Base-by-base conservation (phyloP, 176 grass and related monocot species). In the Canna indica region DNA sequence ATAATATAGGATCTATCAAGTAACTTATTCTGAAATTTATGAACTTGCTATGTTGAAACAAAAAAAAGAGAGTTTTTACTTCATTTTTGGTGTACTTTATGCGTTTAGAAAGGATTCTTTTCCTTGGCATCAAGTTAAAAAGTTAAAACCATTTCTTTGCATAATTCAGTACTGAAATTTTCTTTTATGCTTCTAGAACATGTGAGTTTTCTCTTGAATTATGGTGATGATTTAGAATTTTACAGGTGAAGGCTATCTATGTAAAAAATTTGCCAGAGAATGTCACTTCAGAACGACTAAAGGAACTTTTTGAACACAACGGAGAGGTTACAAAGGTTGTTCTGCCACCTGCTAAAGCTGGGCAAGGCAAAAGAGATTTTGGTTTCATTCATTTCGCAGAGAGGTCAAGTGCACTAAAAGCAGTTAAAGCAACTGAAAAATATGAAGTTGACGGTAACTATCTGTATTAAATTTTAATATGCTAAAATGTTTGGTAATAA, bases 231-330 rank as follows among this genome's bases (percentile, higher is more conserved):
- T 12, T n/a, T 69, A 68, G 20, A 64, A 22, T 77, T 35, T 69
- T 77, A 1, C 82, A 99, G 90, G 94, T 99, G 36, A 99, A 99
- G 72, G 91, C 89, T 57, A 83, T 99, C 75, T 99, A 99, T 70
- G 81, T 99, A 81, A 99, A 93, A 78, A 99, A 99, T 75, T 73
- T 99, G 28, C 94, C 94, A 28, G 94, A 99, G 67, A 81, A 92
- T 84, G 85, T 71, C 71, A 87, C 79, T 7, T 85, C 90, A 74
- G 94, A 99, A 54, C 90, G 79, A 69, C 69, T 99, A 28, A 93
- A 90, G 82, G 94, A 99, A 30, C 64, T 99, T 33, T 99, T 99
- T 42, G 90, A 99, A 81, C 66, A 31, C 30, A 80, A 93, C 80
- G 94, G 94, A 59, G 94, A 99, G 61, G 73, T 99, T 46, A 90